Evolutionary conservation across 2,329 filamentous ascomycete genomes (phyloP).

Genomic region (Xylaria sp.): DNA sequence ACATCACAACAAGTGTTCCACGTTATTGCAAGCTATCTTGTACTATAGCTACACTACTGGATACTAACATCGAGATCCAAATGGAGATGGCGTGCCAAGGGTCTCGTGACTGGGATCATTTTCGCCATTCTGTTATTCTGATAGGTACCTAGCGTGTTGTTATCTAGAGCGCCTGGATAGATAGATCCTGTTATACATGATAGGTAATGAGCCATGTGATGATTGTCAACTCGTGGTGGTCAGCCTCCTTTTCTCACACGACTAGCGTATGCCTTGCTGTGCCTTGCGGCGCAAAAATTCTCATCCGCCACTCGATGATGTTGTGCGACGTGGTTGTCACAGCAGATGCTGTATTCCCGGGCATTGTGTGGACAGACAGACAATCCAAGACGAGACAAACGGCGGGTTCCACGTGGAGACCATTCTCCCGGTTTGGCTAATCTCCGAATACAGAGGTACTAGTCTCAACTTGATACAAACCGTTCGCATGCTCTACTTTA

Average conservation of each 20-base stretch:
- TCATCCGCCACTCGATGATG: background rate
- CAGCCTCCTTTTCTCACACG: conserved; percentile 29
- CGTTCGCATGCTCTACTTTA: conserved; percentile 14
- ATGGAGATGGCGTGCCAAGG: background rate
- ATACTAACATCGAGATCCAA: background rate
- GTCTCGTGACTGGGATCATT: background rate
- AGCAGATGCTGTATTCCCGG: background rate
- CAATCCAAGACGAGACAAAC: conserved; percentile 18
- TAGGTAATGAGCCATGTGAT: background rate
- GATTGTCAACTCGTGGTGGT: conserved; percentile 1
- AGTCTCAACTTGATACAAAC: conserved; percentile 30
- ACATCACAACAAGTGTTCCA: background rate
- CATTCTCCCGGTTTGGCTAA: conserved; percentile 16
- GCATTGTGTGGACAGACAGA: background rate
- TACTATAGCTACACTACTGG: background rate
- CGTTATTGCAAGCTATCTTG: background rate
- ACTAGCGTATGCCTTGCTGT: conserved; percentile 11
- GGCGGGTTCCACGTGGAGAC: conserved; percentile 16
- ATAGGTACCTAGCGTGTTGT: background rate
- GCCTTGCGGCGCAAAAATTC: conserved; percentile 4
- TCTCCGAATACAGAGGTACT: conserved; percentile 24
- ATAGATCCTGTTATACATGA: too few species aligned
- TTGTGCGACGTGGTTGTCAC: background rate
- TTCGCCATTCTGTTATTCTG: background rate
- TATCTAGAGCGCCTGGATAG: background rate